These are phyloP conservation scores for Ganoderma multipileum DNA, from an alignment of 1,284 basidiomycete species.

Conservation along the genomic window DNA sequence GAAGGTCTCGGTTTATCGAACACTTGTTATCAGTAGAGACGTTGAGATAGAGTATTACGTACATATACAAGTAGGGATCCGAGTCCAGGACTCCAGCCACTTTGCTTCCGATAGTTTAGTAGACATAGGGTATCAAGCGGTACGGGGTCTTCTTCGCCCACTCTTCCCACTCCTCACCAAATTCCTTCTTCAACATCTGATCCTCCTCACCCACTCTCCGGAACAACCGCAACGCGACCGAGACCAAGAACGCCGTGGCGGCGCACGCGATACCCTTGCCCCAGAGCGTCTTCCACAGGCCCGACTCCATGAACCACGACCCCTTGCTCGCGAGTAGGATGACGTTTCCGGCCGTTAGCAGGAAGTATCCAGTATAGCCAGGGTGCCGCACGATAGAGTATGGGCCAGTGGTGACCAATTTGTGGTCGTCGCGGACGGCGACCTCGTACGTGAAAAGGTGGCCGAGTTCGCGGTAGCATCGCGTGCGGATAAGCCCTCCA, in stretches of 20 bases:
- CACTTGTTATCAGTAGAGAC: neutral
- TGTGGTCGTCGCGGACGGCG: neutral
- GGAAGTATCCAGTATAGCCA: neutral
- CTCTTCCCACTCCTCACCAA: constrained; percentile 2
- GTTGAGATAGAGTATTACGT: neutral
- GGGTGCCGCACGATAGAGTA: constrained; percentile 2
- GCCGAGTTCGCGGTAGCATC: neutral
- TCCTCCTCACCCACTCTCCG: neutral
- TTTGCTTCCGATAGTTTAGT: neutral
- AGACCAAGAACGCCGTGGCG: neutral
- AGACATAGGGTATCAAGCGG: constrained; percentile 3
- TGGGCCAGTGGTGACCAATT: constrained; percentile 1
- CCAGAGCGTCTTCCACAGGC: neutral
- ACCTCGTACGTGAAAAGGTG: neutral
- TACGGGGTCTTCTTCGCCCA: constrained; percentile 7
- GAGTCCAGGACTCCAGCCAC: neutral
- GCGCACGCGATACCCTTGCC: neutral
- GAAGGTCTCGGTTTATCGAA: neutral
- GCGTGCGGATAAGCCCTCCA: constrained; percentile 1
- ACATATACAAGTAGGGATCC: neutral
- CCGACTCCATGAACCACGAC: constrained; percentile 4
- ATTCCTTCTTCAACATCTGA: constrained; percentile 2
- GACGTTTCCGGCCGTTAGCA: neutral
- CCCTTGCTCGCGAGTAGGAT: constrained; percentile 4
- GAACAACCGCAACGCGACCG: neutral